Evolutionary conservation across 2,329 filamentous ascomycete genomes (phyloP).

Genomic region (Verticillium nubilum): DNA sequence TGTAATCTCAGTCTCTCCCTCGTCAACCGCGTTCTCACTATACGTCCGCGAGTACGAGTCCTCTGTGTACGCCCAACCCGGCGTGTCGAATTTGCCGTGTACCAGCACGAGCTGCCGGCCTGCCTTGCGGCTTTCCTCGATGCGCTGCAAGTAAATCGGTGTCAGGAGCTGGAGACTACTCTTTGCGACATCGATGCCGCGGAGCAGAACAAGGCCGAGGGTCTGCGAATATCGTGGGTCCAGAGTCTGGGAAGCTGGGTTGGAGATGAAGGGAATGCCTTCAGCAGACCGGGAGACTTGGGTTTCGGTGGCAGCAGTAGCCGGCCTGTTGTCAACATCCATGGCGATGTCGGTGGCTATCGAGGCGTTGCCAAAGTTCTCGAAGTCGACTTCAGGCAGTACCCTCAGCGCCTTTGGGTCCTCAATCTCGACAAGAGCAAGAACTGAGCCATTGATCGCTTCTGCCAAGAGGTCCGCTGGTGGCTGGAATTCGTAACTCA

Average conservation of each 20-base stretch:
- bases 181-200: slow-evolving; percentile 55
- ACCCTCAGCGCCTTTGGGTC: slow-evolving; percentile 41
- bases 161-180: slow-evolving; percentile 60
- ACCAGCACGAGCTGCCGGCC: slow-evolving; percentile 55
- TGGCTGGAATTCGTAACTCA: slow-evolving; percentile 63
- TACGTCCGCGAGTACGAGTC: slow-evolving; percentile 41
- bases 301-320: slow-evolving; percentile 12
- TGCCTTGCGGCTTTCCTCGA: slow-evolving; percentile 32
- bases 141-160: slow-evolving; percentile 39
- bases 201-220: slow-evolving; percentile 63
- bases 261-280: slow-evolving; percentile 57
- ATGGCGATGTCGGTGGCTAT: slow-evolving; percentile 11
- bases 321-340: slow-evolving; percentile 9
- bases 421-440: slow-evolving; percentile 62
- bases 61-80: slow-evolving; percentile 66
- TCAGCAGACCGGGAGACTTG: slow-evolving; percentile 36
- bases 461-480: slow-evolving; percentile 54
- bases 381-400: slow-evolving; percentile 12
- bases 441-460: slow-evolving; percentile 63
- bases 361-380: slow-evolving; percentile 2
- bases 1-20: slow-evolving; percentile 24
- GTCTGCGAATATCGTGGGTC: slow-evolving; percentile 54
- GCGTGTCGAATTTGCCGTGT: slow-evolving; percentile 62
- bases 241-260: slow-evolving; percentile 46
- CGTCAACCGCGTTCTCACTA: slow-evolving; percentile 15